phyloP scores from a whole-genome alignment of 2,329 filamentous ascomycete genomes.

The Aspergillus sp. region DNA sequence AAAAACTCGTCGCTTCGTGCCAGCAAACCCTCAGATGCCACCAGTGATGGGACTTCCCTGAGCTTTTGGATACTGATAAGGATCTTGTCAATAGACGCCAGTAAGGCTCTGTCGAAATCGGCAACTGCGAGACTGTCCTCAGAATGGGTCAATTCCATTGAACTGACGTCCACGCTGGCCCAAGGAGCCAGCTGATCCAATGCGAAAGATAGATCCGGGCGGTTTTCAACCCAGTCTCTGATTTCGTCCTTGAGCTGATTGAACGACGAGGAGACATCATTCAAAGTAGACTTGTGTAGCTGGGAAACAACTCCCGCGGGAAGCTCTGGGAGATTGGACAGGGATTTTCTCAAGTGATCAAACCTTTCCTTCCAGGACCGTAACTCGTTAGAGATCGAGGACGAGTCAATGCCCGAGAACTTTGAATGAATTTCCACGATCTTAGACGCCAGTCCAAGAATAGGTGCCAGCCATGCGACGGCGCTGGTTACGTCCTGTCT shows the following conservation, averaged over 20 bases:
- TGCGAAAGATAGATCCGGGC: conserved; percentile 63
- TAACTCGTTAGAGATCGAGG: conserved; percentile 47
- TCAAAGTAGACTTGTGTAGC: conserved; percentile 26
- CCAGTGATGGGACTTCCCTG: conserved; percentile 55
- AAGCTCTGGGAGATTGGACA: conserved; percentile 48
- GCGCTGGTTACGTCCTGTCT: conserved; percentile 25
- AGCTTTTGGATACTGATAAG: conserved; percentile 76
- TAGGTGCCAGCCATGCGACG: conserved; percentile 64
- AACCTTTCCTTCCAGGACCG: conserved; percentile 52
- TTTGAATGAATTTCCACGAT: conserved; percentile 67
- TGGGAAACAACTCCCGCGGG: conserved; percentile 50
- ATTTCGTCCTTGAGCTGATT: conserved; percentile 42
- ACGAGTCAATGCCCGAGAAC: conserved; percentile 56
- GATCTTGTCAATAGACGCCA: conserved; percentile 69
- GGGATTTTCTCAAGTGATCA: conserved; percentile 42
- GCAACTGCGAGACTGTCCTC: conserved; percentile 31
- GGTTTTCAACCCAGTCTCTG: conserved; percentile 40
- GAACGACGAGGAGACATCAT: conserved; percentile 29
- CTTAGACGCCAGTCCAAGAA: conserved; percentile 62
- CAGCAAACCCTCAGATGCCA: conserved; percentile 65
- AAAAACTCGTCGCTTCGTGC: conserved; percentile 55
- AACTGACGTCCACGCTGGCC: conserved; percentile 44
- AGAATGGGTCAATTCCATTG: conserved; percentile 8
- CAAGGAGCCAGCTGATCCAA: conserved; percentile 67
- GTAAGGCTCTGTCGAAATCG: conserved; percentile 58